Evolutionary conservation across 2,329 filamentous ascomycete species (phyloP), one percentile per base, ranked within the genome.

Genomic region (Neurospora sp.): DNA sequence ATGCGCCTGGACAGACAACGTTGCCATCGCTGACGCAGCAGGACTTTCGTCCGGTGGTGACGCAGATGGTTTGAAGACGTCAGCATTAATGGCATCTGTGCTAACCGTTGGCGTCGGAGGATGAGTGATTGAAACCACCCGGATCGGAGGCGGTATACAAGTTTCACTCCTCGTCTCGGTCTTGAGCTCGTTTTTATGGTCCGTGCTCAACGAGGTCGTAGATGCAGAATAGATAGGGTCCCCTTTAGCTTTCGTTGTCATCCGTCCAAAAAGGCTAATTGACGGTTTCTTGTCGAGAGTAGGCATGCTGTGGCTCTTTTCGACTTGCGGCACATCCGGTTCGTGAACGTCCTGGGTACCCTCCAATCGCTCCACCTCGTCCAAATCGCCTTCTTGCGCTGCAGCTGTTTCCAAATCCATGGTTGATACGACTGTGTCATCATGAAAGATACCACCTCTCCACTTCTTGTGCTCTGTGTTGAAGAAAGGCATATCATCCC

Each of bases 401-500:
- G 79, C 79, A 38, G 79, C 75, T 17, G 78, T 76, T 72, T 83
- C 81, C 13, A 79, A 74, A 69, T 82, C 78, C 5, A 75, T 70
- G 9, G 80, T 78, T 43, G 77, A 75, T 36, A 80, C 78, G 2
- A 85, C 81, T 1, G 80, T 81, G 72, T 85, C 82, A 66, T 89
- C 87, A 39, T 86, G 84, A 76, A 89, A 99, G 23, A 98, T 91
- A 0, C 96, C 96, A 11, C 95, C 96, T 74, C 96, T 87, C 84
- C 93, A 93, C 23, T 83, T 81, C 78, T 97, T 93, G 70, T 87
- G 84, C 70, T 90, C 85, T 0, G 93, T 98, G 75, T 91, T 89
- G 77, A 93, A 91, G 79, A 99, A 98, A 0, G 96, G 93, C 33
- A 93, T 86, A 78, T 99, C 96, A 74, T 99, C 96, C 95, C 96